These are phyloP conservation scores for Toxicodendron radicans DNA, from an alignment of 345 rosid species.

Conservation along the genomic window DNA sequence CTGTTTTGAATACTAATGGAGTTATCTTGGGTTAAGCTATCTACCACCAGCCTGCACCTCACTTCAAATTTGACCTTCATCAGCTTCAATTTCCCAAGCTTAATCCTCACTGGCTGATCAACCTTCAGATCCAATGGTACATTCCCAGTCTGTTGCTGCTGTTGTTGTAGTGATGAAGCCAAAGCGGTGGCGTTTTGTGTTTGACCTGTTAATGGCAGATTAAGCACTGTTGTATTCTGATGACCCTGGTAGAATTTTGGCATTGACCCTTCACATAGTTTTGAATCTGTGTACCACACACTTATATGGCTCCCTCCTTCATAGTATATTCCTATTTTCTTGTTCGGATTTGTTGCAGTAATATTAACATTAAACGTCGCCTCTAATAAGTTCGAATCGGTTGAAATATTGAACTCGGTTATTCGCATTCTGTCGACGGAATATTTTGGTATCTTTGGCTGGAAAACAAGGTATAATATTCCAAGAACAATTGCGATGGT, in stretches of 20 bases:
- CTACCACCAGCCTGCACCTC: constrained; percentile 56
- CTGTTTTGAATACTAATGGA: constrained; percentile 51
- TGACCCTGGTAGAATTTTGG: constrained; percentile 97
- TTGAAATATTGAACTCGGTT: constrained; percentile 44
- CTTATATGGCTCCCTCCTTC: constrained; percentile 75
- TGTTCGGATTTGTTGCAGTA: constrained; percentile 70
- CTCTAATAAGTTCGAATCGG: constrained; percentile 48
- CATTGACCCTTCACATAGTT: constrained; percentile 64
- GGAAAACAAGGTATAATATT: constrained; percentile 67
- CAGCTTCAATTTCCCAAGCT: constrained; percentile 74
- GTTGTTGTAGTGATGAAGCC: constrained; percentile 36
- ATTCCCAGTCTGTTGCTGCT: constrained; percentile 46
- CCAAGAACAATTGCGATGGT: constrained; percentile 44
- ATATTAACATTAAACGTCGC: constrained; percentile 64
- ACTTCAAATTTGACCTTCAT: constrained; percentile 58
- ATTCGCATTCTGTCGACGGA: constrained; percentile 56
- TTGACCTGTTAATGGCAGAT: constrained; percentile 54
- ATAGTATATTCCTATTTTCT: constrained; percentile 76
- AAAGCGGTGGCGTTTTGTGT: constrained; percentile 48
- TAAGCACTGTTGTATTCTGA: constrained; percentile 65
- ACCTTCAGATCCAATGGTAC: constrained; percentile 68
- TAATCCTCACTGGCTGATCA: constrained; percentile 74
- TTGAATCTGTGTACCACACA: constrained; percentile 50
- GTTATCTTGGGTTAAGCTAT: constrained; percentile 43
- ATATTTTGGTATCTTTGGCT: constrained; percentile 71